phyloP scores from a whole-genome alignment of 352 stramenopile genomes.

The Pythium dissimile region DNA sequence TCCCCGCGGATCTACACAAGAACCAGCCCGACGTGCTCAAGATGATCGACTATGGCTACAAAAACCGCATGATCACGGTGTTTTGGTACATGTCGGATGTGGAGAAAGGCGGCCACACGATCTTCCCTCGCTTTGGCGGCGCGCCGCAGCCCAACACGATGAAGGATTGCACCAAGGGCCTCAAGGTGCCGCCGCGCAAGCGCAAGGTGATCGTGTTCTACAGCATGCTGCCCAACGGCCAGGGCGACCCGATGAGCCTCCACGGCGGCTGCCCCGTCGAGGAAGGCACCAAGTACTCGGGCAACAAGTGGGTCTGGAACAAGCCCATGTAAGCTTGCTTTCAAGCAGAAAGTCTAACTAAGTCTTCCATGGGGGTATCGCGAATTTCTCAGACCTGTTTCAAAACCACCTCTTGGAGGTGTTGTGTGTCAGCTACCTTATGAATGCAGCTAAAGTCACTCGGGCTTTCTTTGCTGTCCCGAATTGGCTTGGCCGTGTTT shows the following conservation, averaged over 20 bases:
- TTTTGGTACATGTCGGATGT: conserved; percentile 89
- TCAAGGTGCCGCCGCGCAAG: conserved; percentile 65
- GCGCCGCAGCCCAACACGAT: conserved; percentile 37
- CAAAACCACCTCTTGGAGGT: too few species aligned
- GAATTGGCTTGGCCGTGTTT: too few species aligned
- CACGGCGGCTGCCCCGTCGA: conserved; percentile 68
- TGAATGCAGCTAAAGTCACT: too few species aligned
- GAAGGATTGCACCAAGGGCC: conserved; percentile 56
- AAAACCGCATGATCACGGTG: conserved; percentile 85
- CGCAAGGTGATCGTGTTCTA: conserved; percentile 81
- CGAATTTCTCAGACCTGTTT: too few species aligned
- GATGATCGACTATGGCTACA: conserved; percentile 61
- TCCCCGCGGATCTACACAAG: conserved; percentile 36
- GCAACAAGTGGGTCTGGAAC: conserved; percentile 88
- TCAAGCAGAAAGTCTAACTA: too few species aligned
- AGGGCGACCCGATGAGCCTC: conserved; percentile 59
- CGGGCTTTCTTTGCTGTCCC: too few species aligned
- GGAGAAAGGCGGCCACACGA: conserved; percentile 60
- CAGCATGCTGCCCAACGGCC: conserved; percentile 69
- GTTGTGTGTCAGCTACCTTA: too few species aligned
- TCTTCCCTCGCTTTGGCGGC: conserved; percentile 59
- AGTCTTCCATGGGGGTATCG: too few species aligned
- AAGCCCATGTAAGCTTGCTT: conserved; percentile 35
- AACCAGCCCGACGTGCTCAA: conserved; percentile 51
- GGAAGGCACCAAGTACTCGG: conserved; percentile 71